Conservation (phyloP, 2,329 filamentous ascomycete genomes). For the Aphanoascus verrucosus region DNA sequence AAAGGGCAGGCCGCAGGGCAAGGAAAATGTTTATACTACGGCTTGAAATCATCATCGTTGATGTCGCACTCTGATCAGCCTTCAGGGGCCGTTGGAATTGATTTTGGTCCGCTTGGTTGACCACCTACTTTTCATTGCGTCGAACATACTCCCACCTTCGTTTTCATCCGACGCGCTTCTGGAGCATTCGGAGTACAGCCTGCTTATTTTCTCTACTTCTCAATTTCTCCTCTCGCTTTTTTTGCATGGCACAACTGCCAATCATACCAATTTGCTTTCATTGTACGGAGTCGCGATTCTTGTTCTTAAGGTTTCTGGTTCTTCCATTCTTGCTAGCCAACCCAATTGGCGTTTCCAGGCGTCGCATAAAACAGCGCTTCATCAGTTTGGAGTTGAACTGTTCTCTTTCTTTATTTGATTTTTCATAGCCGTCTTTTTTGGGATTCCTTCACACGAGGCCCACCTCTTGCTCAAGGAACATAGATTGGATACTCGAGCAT, state of each 20-base stretch:
- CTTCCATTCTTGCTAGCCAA: not conserved
- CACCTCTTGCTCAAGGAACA: too few relatives aligned
- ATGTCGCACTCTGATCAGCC: not conserved
- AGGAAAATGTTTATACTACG: slow-evolving; percentile 24
- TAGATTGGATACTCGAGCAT: too few relatives aligned
- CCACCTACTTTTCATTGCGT: not conserved
- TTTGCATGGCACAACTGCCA: too few relatives aligned
- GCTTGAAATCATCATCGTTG: not conserved
- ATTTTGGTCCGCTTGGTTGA: not conserved
- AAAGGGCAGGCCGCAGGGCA: slow-evolving; percentile 19
- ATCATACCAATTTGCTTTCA: not conserved
- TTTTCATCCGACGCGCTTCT: not conserved
- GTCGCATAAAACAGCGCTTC: too few relatives aligned
- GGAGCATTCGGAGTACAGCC: not conserved
- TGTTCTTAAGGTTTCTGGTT: not conserved
- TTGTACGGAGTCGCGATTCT: not conserved
- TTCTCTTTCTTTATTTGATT: too few relatives aligned
- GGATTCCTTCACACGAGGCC: too few relatives aligned
- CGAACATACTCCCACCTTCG: not conserved
- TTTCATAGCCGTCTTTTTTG: too few relatives aligned
- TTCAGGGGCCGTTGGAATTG: not conserved
- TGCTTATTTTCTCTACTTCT: too few relatives aligned
- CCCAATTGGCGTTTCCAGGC: too few relatives aligned
- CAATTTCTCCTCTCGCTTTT: too few relatives aligned
- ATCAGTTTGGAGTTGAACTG: too few relatives aligned